These are phyloP conservation scores for Medicago arabica DNA, from an alignment of 306 rosid species.

Conservation along the genomic window DNA sequence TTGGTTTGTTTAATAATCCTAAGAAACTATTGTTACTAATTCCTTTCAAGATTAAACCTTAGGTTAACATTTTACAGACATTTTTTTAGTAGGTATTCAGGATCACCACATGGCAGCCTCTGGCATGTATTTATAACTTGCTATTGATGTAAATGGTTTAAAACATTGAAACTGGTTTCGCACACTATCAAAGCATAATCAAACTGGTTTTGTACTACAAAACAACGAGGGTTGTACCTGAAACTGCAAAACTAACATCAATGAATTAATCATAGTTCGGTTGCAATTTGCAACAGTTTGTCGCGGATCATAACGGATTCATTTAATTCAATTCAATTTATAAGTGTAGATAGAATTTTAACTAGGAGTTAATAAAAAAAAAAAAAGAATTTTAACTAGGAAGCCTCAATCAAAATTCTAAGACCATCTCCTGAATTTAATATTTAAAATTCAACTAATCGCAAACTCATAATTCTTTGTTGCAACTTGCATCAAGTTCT, in stretches of 20 bases:
- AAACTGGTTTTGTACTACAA: background rate
- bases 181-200: background rate
- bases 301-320: background rate
- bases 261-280: background rate
- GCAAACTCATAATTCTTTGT: no score
- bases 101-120: background rate
- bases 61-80: background rate
- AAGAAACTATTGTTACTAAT: background rate
- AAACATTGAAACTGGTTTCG: background rate
- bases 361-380: no score
- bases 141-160: background rate
- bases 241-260: background rate
- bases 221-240: background rate
- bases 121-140: background rate
- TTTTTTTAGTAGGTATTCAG: no score
- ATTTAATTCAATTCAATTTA: background rate
- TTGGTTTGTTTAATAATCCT: background rate
- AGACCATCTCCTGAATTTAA: background rate
- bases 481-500: no score
- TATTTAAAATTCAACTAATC: no score
- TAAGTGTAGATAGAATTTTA: background rate
- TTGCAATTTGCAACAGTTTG: background rate
- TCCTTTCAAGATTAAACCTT: constrained; percentile 11
- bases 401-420: background rate
- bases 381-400: background rate